Evolutionary conservation across 805 yeast species (phyloP).

Genomic region (Yarrowia divulgata): DNA sequence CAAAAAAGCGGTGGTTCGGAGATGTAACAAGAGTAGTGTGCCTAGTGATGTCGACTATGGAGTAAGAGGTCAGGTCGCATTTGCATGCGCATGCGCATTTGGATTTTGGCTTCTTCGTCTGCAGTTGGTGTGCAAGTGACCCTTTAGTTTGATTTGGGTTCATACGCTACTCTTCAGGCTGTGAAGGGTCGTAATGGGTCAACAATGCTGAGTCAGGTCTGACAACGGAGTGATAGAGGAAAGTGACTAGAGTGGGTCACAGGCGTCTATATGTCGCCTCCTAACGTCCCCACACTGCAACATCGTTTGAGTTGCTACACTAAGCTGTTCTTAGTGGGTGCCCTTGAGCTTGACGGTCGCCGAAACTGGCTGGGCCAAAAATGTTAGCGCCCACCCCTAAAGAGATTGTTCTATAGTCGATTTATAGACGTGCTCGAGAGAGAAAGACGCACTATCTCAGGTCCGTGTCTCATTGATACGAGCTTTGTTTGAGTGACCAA

Average conservation of each 20-base stretch:
- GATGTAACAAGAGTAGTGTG: not conserved
- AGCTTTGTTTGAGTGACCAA: not conserved
- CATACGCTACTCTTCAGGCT: not conserved
- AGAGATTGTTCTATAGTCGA: not conserved
- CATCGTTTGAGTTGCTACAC: conserved; percentile 22
- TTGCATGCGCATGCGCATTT: conserved; percentile 31
- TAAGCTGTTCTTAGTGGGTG: conserved; percentile 4
- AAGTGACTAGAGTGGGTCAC: not conserved
- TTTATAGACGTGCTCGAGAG: not conserved
- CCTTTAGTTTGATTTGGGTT: conserved; percentile 11
- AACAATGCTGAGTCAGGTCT: not conserved
- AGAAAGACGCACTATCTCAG: conserved; percentile 1
- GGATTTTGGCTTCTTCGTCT: conserved; percentile 7
- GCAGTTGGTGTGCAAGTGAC: conserved; percentile 28
- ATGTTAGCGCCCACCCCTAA: not conserved
- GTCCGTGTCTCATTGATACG: not conserved
- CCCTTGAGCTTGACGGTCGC: not conserved
- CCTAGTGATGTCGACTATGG: conserved; percentile 13
- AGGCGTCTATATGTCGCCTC: not conserved
- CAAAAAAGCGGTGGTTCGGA: not conserved
- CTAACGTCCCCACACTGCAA: not conserved
- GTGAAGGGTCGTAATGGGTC: not conserved
- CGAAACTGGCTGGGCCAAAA: not conserved
- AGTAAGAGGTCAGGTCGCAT: conserved; percentile 18
- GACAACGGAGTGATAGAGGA: no score